Conservation (phyloP, 306 rosid species). For the Mimosa bimucronata region DNA sequence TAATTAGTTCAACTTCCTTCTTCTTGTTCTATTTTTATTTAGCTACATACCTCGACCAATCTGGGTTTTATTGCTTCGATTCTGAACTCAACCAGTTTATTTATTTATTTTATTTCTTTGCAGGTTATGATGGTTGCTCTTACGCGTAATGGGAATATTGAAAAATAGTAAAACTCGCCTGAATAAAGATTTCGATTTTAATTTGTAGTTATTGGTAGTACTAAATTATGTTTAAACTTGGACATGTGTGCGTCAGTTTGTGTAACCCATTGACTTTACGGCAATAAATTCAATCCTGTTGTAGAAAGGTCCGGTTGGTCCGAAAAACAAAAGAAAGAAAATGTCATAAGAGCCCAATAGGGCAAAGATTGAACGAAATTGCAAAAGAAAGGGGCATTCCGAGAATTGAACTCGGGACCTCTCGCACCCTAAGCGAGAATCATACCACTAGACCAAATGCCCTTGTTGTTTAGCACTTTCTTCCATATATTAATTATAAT, state of each 20-base stretch:
- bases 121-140: slow-evolving; percentile 39
- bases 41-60: neutral
- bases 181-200: neutral
- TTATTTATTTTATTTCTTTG: neutral
- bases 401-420: slow-evolving; percentile 52
- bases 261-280: neutral
- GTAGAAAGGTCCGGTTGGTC: neutral
- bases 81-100: neutral
- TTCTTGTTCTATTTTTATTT: too few relatives aligned
- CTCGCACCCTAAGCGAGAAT: slow-evolving; percentile 56
- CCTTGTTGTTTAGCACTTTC: neutral
- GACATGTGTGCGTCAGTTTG: neutral
- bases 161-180: neutral
- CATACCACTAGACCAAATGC: slow-evolving; percentile 53
- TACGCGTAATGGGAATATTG: slow-evolving; percentile 25
- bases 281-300: neutral
- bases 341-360: neutral
- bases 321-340: neutral
- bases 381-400: slow-evolving; percentile 26
- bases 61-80: neutral
- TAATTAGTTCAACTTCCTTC: neutral
- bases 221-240: neutral
- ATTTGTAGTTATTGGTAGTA: neutral
- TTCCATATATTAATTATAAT: too few relatives aligned
- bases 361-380: neutral